Evolutionary conservation across 1,139 yeast genomes (phyloP).

Genomic region (Taphrina communis): DNA sequence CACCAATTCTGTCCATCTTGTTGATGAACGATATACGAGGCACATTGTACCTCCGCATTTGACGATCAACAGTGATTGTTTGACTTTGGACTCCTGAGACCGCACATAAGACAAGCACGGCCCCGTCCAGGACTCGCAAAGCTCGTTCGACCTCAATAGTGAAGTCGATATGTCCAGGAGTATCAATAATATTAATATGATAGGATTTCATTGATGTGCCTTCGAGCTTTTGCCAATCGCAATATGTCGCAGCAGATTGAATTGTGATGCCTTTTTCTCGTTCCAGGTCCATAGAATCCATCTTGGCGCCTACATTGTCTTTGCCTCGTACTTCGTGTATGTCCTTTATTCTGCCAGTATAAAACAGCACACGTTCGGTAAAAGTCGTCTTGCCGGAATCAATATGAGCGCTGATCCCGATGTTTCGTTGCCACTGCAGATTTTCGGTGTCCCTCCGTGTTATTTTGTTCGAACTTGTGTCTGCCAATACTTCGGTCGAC

Average conservation of each 20-base stretch:
- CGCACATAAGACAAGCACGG: slow-evolving; percentile 96
- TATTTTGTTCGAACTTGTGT: background rate
- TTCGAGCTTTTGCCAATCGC: slow-evolving; percentile 74
- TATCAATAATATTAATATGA: slow-evolving; percentile 93
- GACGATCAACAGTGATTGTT: slow-evolving; percentile 97
- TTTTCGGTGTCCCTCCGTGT: slow-evolving; percentile 22
- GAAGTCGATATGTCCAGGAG: slow-evolving; percentile 98
- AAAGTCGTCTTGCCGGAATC: slow-evolving; percentile 97
- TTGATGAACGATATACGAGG: slow-evolving; percentile 95
- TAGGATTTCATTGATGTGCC: slow-evolving; percentile 61
- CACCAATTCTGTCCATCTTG: slow-evolving; percentile 99
- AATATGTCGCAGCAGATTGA: slow-evolving; percentile 98
- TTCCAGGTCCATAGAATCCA: slow-evolving; percentile 98
- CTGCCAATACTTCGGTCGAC: background rate
- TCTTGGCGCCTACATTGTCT: slow-evolving; percentile 97
- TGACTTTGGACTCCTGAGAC: slow-evolving; percentile 98
- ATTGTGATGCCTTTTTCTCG: slow-evolving; percentile 97
- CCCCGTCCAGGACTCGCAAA: slow-evolving; percentile 94
- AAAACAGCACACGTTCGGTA: slow-evolving; percentile 93
- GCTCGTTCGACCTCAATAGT: slow-evolving; percentile 99
- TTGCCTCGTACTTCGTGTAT: slow-evolving; percentile 98
- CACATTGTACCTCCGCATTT: slow-evolving; percentile 97
- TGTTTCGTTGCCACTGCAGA: slow-evolving; percentile 61
- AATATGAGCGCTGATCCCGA: slow-evolving; percentile 97
- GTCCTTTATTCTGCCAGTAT: slow-evolving; percentile 96